These are phyloP conservation scores for Penicillium verrucosum DNA, from an alignment of 2,329 filamentous ascomycete genomes.

Conservation along the genomic window DNA sequence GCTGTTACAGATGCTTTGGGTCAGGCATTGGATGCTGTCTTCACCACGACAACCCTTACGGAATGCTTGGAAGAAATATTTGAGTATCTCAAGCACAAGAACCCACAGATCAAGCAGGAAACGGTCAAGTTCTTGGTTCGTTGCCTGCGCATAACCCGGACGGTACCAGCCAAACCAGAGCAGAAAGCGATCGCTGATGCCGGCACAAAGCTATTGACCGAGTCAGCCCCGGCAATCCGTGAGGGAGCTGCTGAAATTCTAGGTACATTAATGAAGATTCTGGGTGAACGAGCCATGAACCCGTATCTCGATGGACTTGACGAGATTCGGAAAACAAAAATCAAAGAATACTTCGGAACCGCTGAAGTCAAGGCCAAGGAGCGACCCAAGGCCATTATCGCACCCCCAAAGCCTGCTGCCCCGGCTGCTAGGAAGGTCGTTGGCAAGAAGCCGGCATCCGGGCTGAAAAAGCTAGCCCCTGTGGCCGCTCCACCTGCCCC, in stretches of 20 bases:
- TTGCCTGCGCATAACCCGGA: conserved; percentile 75
- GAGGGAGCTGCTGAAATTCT: conserved; percentile 88
- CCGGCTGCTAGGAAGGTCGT: conserved; percentile 57
- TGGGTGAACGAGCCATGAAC: conserved; percentile 93
- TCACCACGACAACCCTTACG: conserved; percentile 64
- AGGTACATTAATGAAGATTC: conserved; percentile 96
- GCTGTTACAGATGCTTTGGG: conserved; percentile 83
- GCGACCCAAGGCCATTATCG: conserved; percentile 74
- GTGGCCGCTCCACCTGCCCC: conserved; percentile 28
- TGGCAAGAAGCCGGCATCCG: conserved; percentile 51
- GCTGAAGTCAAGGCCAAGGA: conserved; percentile 86
- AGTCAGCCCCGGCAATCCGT: conserved; percentile 80
- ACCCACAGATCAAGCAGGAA: conserved; percentile 95
- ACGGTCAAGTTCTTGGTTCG: conserved; percentile 91
- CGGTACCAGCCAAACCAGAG: conserved; percentile 80
- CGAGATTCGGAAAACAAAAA: conserved; percentile 91
- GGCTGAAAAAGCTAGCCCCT: conserved; percentile 49
- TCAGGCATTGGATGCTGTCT: conserved; percentile 73
- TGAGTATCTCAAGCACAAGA: conserved; percentile 85
- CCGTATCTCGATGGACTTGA: conserved; percentile 88
- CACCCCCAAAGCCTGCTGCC: conserved; percentile 57
- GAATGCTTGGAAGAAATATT: conserved; percentile 91
- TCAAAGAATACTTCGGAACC: conserved; percentile 84
- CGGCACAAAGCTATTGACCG: conserved; percentile 82
- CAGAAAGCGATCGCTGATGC: conserved; percentile 81